A percentile compares a stretch with the other conserved stretches of the same genome.
phyloP scores from a whole-genome alignment of 1,284 basidiomycete species.

The Volvariella surrecta region DNA sequence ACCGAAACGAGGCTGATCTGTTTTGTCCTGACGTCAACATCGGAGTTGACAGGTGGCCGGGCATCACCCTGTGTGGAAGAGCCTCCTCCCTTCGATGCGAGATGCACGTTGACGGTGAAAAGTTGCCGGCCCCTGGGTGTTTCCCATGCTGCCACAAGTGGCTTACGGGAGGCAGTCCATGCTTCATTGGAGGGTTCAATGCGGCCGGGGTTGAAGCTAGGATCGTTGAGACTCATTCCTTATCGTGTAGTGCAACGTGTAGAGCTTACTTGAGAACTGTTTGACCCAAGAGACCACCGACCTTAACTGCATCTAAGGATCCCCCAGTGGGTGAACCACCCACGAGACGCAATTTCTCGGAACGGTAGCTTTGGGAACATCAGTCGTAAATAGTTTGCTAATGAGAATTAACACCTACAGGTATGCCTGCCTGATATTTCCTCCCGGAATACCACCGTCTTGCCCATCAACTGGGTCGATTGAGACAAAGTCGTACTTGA shows the following conservation, averaged over 20 bases:
- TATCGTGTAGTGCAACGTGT: neutral
- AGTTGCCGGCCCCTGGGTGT: constrained; percentile 36
- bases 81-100: constrained; percentile 51
- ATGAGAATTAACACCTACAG: constrained; percentile 24
- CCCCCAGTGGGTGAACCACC: constrained; percentile 38
- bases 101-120: constrained; percentile 56
- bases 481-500: constrained; percentile 41
- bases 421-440: constrained; percentile 56
- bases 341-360: constrained; percentile 43
- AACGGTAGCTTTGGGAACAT: constrained; percentile 30
- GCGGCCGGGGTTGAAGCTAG: constrained; percentile 54
- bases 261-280: constrained; percentile 37
- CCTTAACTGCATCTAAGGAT: constrained; percentile 36
- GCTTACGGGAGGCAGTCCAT: constrained; percentile 55
- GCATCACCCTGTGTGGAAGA: constrained; percentile 47
- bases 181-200: constrained; percentile 48
- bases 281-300: constrained; percentile 24
- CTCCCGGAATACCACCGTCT: constrained; percentile 59
- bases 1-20: constrained; percentile 47
- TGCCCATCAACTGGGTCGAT: constrained; percentile 44
- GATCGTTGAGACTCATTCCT: neutral
- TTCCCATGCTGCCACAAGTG: constrained; percentile 51
- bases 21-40: constrained; percentile 35
- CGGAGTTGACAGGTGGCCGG: constrained; percentile 50
- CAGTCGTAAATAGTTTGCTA: neutral